Base-by-base conservation (phyloP, 2,329 filamentous ascomycete genomes). In the Lachnellula subtilissima region DNA sequence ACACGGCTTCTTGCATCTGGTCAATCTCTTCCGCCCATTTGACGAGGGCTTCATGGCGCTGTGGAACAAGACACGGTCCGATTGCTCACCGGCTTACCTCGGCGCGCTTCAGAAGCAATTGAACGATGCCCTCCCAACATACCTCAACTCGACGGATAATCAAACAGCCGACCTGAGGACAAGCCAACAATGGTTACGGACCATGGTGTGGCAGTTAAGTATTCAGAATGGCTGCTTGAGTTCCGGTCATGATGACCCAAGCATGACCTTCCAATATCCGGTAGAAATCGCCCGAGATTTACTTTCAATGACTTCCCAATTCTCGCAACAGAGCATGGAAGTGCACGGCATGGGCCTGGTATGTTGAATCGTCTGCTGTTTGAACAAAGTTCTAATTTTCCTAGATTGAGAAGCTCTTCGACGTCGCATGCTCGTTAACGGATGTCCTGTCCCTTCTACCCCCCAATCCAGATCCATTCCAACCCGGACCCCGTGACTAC, bases 361-460 rank as follows among this genome's bases (percentile, higher is more conserved):
- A 74, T 70, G 84, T 76, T 23, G 6, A 12, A 45, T 52, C 51
- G 45, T 19, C 25, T 32, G 52, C 15, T 43, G 19, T 40, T 15
- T 2, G 32, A 49, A 5, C 8, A 52, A 15, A 7, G 19, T 15
- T 47, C 56, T 67, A 56, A 61, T 53, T 5, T 46, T 9, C 43
- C n/a, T 48, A 71, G 82, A 84, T 94, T 58, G 89, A 92, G 68
- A 93, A 93, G 69, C 74, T 96, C 12, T 82, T 94, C 64, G 87
- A 92, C 62, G 82, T 92, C 37, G 84, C 88, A 12, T 87, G 82
- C 69, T 84, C 85, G 15, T 76, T 94, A 59, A 86, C 81, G 7
- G 88, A 93, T 61, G 85, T 89, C 22, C 83, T 96, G 54, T 79
- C 85, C 8, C 77, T 85, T 50, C 82, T 85, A 50, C 81, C 83